Conservation (phyloP, 495 filamentous ascomycete genomes). For the Penicillium chermesinum region DNA sequence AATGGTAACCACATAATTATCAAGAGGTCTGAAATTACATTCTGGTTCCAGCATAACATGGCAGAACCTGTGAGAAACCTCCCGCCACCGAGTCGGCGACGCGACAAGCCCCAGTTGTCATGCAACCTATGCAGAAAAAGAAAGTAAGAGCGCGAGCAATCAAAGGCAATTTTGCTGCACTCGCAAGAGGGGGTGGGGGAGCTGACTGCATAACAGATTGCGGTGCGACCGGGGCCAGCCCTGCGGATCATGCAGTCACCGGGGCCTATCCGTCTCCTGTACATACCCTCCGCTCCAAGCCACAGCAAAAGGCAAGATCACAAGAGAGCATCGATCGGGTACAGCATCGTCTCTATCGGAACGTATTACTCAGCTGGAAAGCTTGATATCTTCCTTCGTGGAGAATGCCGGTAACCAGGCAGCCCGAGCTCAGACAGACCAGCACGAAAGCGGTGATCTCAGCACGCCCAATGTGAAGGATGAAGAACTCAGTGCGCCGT, state of each 20-base stretch:
- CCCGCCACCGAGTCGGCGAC: constrained; percentile 22
- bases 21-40: background rate
- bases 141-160: constrained; percentile 16
- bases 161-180: background rate
- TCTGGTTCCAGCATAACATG: background rate
- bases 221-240: constrained; percentile 27
- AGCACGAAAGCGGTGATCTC: background rate
- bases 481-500: background rate
- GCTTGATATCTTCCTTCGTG: constrained; percentile 20
- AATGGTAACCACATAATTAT: background rate
- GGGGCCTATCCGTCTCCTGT: constrained; percentile 25
- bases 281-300: constrained; percentile 12
- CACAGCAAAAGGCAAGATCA: background rate
- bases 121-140: constrained; percentile 27
- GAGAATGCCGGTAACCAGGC: constrained; percentile 11
- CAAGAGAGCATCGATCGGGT: background rate
- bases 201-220: constrained; percentile 11
- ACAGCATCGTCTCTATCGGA: constrained; percentile 13
- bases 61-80: constrained; percentile 4
- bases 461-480: background rate
- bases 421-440: background rate
- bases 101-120: constrained; percentile 32
- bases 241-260: constrained; percentile 25
- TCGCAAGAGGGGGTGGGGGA: background rate
- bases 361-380: constrained; percentile 24